Conservation (phyloP, 208 protist genomes). For the Naegleria fowleri region DNA sequence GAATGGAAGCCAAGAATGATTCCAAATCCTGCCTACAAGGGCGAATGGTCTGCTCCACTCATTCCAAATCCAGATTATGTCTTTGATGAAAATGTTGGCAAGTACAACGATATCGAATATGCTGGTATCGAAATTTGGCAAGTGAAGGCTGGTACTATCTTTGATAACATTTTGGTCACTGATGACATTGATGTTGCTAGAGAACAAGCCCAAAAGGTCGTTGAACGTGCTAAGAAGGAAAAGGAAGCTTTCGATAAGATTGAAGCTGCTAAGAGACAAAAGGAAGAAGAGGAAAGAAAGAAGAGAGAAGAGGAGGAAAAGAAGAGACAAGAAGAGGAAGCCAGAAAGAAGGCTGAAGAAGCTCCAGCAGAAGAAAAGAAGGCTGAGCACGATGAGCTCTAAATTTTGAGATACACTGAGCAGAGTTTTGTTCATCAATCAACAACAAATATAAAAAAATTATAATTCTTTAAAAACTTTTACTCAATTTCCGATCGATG, state of each 20-base stretch:
- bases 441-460: neutral
- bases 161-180: slow-evolving; percentile 87
- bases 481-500: too few relatives aligned
- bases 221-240: slow-evolving; percentile 24
- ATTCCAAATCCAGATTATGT: slow-evolving; percentile 83
- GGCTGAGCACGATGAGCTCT: slow-evolving; percentile 11
- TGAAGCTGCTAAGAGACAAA: slow-evolving; percentile 1
- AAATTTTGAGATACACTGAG: neutral
- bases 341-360: neutral
- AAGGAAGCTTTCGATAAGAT: slow-evolving; percentile 41
- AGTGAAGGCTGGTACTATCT: slow-evolving; percentile 86
- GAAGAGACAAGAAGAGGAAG: neutral
- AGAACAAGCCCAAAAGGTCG: neutral
- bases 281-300: slow-evolving; percentile 24
- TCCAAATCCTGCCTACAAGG: slow-evolving; percentile 87
- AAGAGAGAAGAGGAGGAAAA: slow-evolving; percentile 20
- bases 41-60: slow-evolving; percentile 68
- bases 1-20: slow-evolving; percentile 73
- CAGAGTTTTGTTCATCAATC: neutral
- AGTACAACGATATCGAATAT: slow-evolving; percentile 50
- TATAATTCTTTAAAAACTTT: neutral
- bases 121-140: slow-evolving; percentile 91
- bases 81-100: slow-evolving; percentile 63
- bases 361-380: neutral
- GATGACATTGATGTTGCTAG: slow-evolving; percentile 73